Evolutionary conservation across 164 flowering plant genomes (phyloP), one percentile per base, ranked within the genome.

Genomic region (Vitis amurensis): DNA sequence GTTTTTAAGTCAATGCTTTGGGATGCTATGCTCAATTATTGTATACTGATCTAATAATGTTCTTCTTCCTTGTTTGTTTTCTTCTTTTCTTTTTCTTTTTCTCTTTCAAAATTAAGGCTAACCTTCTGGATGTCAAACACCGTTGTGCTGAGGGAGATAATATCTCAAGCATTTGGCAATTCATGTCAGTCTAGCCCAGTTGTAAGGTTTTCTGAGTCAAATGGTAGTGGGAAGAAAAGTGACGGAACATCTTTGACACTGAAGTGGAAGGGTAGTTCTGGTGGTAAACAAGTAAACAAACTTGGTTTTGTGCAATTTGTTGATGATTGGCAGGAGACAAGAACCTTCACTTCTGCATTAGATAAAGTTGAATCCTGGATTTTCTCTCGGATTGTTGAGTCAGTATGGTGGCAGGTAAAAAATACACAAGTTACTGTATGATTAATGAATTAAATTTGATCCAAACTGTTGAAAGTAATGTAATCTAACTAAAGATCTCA

Each of bases 351-450:
- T 11, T 70, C 87, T 79, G 93, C 98, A 30, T 64, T 96, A 62
- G 94, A 89, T 74, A 92, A 84, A 83, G 85, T 92, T 49, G 98
- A 96, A 77, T 81, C 92, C 8, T 93, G 98, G 99, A 92, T 96
- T 44, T 96, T 96, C 79, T 93, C 94, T 19, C 83, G 99, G 62
- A 81, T 91, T 37, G 97, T 93, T 55, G 99, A 96, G 72, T 96
- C 98, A 27, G 91, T 96, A 23, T 96, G 99, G 99, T 93, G 99
- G 98, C 98, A 96, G 98, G 99, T 96, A 80, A 63, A 69, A 50
- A 12, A 13, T 53, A 48, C 12, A 61, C 53, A 27, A 51, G 4
- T 37, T 37, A 37, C 44, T 37, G 44, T 37, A 6, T 3, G 7
- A 37, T 37, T 37, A 37, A 37, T 37, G 44, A 37, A 37, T 37